Evolutionary conservation across 441 rosid genomes (phyloP), one percentile per base, ranked within the genome.

Genomic region (Croton laevigatus): DNA sequence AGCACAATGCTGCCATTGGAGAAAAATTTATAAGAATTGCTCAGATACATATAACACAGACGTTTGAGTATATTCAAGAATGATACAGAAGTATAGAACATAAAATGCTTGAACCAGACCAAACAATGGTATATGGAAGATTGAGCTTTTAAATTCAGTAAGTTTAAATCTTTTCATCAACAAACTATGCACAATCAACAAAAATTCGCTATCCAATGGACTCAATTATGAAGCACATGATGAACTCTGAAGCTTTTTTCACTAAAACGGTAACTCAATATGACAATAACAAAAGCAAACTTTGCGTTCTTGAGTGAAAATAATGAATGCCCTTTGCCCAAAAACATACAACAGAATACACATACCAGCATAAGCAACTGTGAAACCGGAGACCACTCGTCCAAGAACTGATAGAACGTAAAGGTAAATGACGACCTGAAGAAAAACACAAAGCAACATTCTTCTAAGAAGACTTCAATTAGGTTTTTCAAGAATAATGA

Each of bases 311-410:
- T 2, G 36, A 42, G 59, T 34, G 19, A 59, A 66, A 38, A 40
- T 14, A 44, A 37, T 44, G 23, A 59, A 55, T 68, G 17, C 44
- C 48, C 61, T 3, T 59, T 45, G 46, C 37, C 73, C 37, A 53
- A 17, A 23, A 63, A 71, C 65, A 37, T 58, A 10, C 17, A 71
- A 53, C 8, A 55, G 79, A 53, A 69, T 46, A 58, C 78, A 58
- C 78, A 22, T 84, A 91, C 98, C 98, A 48, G 89, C 94, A 84
- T 88, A 94, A 75, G 96, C 95, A 73, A 94, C 89, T 0, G 94
- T 91, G 32, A 86, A 91, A 57, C 98, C 97, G 6, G 96, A 87
- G 73, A 92, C 83, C 80, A 89, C 73, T 62, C 98, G 84, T 22
- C 98, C 98, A 46, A 92, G 59, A 48, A 77, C 89, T 10, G 98